These are phyloP conservation scores for Sarocladiaceae sp. DNA, from an alignment of 2,329 filamentous ascomycete species.

Conservation along the genomic window DNA sequence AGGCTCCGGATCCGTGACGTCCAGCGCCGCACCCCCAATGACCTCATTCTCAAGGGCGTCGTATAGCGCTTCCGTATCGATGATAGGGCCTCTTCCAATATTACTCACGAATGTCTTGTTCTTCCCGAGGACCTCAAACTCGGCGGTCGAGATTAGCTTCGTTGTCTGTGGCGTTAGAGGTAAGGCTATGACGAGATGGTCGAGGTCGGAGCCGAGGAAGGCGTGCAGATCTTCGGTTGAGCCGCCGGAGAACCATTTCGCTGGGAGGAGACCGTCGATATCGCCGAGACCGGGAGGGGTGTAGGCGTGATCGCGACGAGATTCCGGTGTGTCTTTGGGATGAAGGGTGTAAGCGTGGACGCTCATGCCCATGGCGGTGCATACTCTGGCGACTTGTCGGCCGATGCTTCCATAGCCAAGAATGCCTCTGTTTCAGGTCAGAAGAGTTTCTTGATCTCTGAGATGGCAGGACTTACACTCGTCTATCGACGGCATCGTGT, in stretches of 20 bases:
- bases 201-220: constrained; percentile 44
- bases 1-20: constrained; percentile 76
- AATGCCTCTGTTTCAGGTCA: constrained; percentile 32
- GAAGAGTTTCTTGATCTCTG: background rate
- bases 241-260: constrained; percentile 44
- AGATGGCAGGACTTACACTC: constrained; percentile 40
- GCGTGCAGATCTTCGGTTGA: constrained; percentile 37
- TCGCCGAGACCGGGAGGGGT: constrained; percentile 61
- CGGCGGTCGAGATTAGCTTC: constrained; percentile 42
- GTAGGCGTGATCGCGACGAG: constrained; percentile 57
- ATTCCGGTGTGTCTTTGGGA: constrained; percentile 59
- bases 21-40: constrained; percentile 61
- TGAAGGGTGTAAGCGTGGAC: constrained; percentile 71
- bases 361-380: constrained; percentile 60
- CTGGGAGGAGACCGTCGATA: constrained; percentile 40
- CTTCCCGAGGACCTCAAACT: constrained; percentile 39
- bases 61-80: constrained; percentile 51
- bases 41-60: constrained; percentile 44
- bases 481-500: constrained; percentile 39
- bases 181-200: constrained; percentile 45
- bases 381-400: constrained; percentile 48
- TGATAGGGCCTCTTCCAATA: constrained; percentile 55
- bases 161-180: constrained; percentile 43
- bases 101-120: constrained; percentile 60
- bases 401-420: constrained; percentile 51